These are phyloP conservation scores for Colletotrichum neosansevieriae DNA, from an alignment of 2,329 filamentous ascomycete genomes.

Conservation along the genomic window DNA sequence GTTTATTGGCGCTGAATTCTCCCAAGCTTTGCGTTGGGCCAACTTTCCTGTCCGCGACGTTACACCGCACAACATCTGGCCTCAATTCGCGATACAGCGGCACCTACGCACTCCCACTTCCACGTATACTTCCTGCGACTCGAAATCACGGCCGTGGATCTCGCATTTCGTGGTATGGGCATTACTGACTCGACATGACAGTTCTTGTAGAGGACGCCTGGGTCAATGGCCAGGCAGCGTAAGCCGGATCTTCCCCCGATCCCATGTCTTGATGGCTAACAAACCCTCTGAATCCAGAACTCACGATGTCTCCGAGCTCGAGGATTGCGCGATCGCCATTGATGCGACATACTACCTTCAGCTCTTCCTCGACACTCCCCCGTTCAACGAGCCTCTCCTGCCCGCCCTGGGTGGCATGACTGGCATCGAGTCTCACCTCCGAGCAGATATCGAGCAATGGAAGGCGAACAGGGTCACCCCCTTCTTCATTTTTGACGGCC, in stretches of 20 bases:
- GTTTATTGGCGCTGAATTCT: not conserved
- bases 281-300: conserved; percentile 53
- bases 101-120: not conserved
- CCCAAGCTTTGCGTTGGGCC: not conserved
- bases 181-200: conserved; percentile 41
- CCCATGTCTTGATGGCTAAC: conserved; percentile 24
- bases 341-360: conserved; percentile 92
- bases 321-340: conserved; percentile 82
- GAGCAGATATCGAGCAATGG: conserved; percentile 81
- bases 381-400: conserved; percentile 86
- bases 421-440: conserved; percentile 80
- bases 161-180: not conserved
- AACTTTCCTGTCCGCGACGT: not conserved
- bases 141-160: not conserved
- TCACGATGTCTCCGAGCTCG: conserved; percentile 76
- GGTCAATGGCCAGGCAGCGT: conserved; percentile 53
- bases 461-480: conserved; percentile 78
- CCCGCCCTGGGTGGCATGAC: conserved; percentile 91
- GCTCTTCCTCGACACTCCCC: conserved; percentile 77
- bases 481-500: conserved; percentile 92
- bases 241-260: conserved; percentile 34
- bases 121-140: not conserved
- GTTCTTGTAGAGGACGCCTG: conserved; percentile 55
- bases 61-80: conserved; percentile 18
- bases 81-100: conserved; percentile 4